Conservation (phyloP, 129 eudicot genomes). For the Tagetes erecta region DNA sequence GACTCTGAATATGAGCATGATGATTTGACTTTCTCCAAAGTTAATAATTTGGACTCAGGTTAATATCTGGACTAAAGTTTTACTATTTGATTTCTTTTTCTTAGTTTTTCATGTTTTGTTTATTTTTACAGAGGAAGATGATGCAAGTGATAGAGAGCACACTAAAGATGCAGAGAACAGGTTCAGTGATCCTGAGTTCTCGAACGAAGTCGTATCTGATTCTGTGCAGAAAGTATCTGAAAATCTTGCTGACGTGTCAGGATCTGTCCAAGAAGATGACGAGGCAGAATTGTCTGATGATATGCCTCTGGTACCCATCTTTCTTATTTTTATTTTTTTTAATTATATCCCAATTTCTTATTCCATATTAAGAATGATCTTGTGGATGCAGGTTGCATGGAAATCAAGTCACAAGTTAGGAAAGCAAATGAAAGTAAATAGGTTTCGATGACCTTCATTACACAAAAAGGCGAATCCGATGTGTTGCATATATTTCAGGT, state of each 20-base stretch:
- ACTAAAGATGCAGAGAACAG: constrained; percentile 39
- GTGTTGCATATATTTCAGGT: not conserved
- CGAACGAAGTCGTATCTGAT: not conserved
- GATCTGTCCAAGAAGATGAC: constrained; percentile 41
- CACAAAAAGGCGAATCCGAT: constrained; percentile 14
- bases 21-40: constrained; percentile 38
- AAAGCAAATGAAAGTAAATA: constrained; percentile 48
- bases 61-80: not conserved
- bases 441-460: constrained; percentile 18
- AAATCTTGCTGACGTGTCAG: constrained; percentile 25
- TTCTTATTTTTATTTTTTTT: not conserved
- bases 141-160: constrained; percentile 28
- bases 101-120: not conserved
- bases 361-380: constrained; percentile 11
- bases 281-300: constrained; percentile 55
- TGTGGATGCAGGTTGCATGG: constrained; percentile 61
- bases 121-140: constrained; percentile 40
- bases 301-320: constrained; percentile 63
- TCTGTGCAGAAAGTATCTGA: constrained; percentile 33
- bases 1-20: constrained; percentile 33
- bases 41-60: constrained; percentile 61
- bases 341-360: not conserved
- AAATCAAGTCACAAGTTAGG: constrained; percentile 52
- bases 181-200: constrained; percentile 31
- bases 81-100: not conserved